Base-by-base conservation (phyloP, 345 rosid species). In the Jatropha curcas region DNA sequence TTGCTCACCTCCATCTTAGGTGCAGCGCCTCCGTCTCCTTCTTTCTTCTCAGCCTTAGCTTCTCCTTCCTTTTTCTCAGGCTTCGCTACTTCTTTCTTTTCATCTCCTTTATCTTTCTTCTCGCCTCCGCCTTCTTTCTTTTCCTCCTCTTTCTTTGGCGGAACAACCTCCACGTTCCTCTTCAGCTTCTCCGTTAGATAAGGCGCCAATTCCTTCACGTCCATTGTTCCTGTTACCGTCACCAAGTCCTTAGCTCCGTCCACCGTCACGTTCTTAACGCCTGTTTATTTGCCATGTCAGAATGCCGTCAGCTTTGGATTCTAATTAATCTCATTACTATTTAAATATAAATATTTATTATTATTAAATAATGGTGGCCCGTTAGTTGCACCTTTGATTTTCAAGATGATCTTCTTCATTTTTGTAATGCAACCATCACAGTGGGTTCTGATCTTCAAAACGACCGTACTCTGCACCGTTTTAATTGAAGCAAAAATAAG, bases 151-250 rank as follows among this genome's bases (percentile, higher is more conserved):
- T 88, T 89, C 31, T 81, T 83, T 1, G 91, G 78, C 14, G 90
- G 86, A 27, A 88, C 86, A 8, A 95, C 86, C 67, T 90, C 98
- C 5, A 95, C 94, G 14, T 48, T 80, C 39, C 96, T 81, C 59
- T 71, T 86, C 60, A 92, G 84, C 82, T 87, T 95, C 55, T 77
- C 82, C 13, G 58, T 76, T n/a, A 95, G 89, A 58, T 77, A 72
- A 22, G 91, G 85, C 14, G 68, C 80, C 53, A 91, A 77, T 37
- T 81, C 79, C 66, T 89, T 86, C 1, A 77, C 86, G 74, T 92
- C 94, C 81, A 88, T 72, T 9, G 84, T 89, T 1, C 99, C 99
- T 35, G 84, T 92, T 28, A 92, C 97, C 30, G 87, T 81, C 31
- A 95, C 90, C 19, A 83, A 80, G 65, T 92, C 97, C 77, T 89